Evolutionary conservation across 108 stramenopile species (phyloP), one percentile per base, ranked within the genome.

Genomic region (Cyclotella cryptica): DNA sequence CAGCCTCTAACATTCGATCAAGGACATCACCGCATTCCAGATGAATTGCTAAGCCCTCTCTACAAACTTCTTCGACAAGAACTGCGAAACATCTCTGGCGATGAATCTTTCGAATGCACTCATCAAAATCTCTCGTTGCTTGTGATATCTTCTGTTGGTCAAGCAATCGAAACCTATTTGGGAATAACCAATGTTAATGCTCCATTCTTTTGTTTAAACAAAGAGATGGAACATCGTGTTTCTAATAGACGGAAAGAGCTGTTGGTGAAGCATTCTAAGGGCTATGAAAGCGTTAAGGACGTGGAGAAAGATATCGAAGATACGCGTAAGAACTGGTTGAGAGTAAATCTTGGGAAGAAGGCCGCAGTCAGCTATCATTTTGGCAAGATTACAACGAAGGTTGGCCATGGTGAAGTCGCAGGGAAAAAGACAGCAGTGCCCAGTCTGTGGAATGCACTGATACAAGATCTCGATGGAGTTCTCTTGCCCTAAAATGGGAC

Each of bases 151-250:
- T 69, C 72, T 15, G 65, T 80, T 10, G 69, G 47, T 24, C 67
- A 80, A 29, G 79, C 79, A 22, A 70, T 80, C 13, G 79, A 74
- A 69, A 54, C 69, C 26, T 80, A 80, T 52, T 72, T 72, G 26
- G 72, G 67, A 9, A 66, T 74, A n/a, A 53, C 67, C 17, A 80
- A 80, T 53, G 47, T 74, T 17, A 28, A 74, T 26, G 79, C 79
- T 11, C 79, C 79, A 24, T 80, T 80, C 79, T 80, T 80, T 46
- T 47, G 59, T 18, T 45, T 80, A 27, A 1, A 18, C 26, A 47
- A 63, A 19, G 79, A 74, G 68, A 74, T 80, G 67, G 58, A 80
- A 39, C 72, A 74, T 54, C 66, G 72, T 53, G 60, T 74, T 13
- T 35, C 58, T 11, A 24, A 42, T 46, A 58, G 79, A 18, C 71